A percentile compares a stretch with the other conserved stretches of the same genome.
Evolutionary conservation across 1,284 basidiomycete species (phyloP).

Genomic region (Ustilago crameri): DNA sequence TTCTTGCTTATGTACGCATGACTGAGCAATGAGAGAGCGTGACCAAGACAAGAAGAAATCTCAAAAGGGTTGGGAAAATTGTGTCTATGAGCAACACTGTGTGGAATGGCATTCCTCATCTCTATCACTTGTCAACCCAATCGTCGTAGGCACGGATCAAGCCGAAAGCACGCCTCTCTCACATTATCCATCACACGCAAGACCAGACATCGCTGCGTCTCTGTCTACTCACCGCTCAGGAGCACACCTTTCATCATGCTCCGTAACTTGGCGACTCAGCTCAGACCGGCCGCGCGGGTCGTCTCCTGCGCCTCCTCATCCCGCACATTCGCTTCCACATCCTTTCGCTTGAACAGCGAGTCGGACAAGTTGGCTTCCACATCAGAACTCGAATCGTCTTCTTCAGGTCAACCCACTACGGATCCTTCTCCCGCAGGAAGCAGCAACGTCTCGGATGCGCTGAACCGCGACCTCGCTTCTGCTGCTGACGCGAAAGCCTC

Average conservation of each 20-base stretch:
- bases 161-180: too few species aligned
- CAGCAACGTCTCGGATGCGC: constrained; percentile 35
- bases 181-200: too few species aligned
- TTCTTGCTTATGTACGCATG: too few species aligned
- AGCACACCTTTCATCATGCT: constrained; percentile 15
- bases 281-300: constrained; percentile 6
- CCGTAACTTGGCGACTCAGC: constrained; percentile 12
- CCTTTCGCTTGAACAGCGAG: constrained; percentile 11
- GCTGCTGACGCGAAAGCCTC: constrained; percentile 3
- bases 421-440: constrained; percentile 26
- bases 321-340: constrained; percentile 17
- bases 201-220: too few species aligned
- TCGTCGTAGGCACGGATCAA: too few species aligned
- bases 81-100: too few species aligned
- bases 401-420: constrained; percentile 30
- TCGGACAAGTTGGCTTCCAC: constrained; percentile 26
- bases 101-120: too few species aligned
- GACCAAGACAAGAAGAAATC: too few species aligned
- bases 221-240: too few species aligned
- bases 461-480: constrained; percentile 22
- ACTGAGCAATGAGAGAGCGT: too few species aligned
- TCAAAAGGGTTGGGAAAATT: too few species aligned
- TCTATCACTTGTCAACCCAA: too few species aligned
- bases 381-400: constrained; percentile 29
- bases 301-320: constrained; percentile 11